Evolutionary conservation across 257 asterid species (phyloP).

Genomic region (Rehmannia glutinosa): DNA sequence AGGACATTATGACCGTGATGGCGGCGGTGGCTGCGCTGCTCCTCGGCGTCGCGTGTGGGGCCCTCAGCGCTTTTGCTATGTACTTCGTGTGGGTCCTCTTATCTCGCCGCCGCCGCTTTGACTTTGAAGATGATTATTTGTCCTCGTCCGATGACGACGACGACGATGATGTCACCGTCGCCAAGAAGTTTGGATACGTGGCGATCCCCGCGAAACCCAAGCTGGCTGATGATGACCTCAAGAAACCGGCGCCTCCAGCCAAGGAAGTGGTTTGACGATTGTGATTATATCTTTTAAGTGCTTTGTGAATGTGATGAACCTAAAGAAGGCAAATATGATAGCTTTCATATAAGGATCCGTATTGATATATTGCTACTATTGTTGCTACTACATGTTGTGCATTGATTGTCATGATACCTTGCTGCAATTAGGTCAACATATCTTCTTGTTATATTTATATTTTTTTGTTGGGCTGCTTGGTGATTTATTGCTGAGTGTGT

Average conservation of each 20-base stretch:
- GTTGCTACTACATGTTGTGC: conserved; percentile 11
- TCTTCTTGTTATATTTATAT: neutral
- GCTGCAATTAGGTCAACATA: neutral
- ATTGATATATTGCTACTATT: neutral
- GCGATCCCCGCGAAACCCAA: conserved; percentile 33
- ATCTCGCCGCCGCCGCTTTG: conserved; percentile 40
- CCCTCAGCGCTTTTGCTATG: conserved; percentile 52
- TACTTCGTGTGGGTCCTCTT: conserved; percentile 61
- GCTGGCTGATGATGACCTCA: conserved; percentile 38
- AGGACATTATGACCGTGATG: conserved; percentile 61
- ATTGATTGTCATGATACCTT: neutral
- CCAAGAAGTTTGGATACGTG: conserved; percentile 46
- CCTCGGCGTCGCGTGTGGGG: conserved; percentile 73
- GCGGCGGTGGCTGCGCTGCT: conserved; percentile 37
- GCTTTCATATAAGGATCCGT: neutral
- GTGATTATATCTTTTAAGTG: neutral
- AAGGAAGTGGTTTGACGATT: conserved; percentile 30
- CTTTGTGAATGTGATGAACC: neutral
- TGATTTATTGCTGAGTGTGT: neutral
- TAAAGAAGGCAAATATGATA: neutral
- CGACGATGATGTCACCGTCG: conserved; percentile 19
- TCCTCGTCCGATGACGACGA: conserved; percentile 29
- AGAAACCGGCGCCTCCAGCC: conserved; percentile 34
- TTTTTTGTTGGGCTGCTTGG: neutral
- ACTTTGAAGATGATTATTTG: conserved; percentile 38